A percentile compares a stretch with the other conserved stretches of the same genome.
Conservation (phyloP, 176 grass and related monocot genomes). For the Eragrostis curvula region DNA sequence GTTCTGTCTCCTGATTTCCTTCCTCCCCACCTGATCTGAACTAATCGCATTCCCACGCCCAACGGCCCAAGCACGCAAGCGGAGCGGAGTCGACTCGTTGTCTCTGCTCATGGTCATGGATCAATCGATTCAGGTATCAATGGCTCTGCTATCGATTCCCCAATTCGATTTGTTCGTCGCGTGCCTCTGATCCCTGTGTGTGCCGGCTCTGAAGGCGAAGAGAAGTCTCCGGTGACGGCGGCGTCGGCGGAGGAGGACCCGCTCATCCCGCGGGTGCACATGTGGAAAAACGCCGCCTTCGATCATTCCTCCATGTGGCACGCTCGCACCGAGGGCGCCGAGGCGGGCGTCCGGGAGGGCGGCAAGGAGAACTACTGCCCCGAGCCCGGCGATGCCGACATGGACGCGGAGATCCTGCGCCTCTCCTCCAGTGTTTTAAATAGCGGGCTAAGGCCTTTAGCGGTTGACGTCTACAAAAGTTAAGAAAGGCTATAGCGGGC, state of each 20-base stretch:
- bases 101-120: not conserved
- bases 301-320: conserved; percentile 25
- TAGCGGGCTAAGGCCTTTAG: too few relatives aligned
- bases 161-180: not conserved
- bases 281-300: conserved; percentile 44
- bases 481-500: too few relatives aligned
- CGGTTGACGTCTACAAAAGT: too few relatives aligned
- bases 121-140: conserved; percentile 35
- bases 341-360: not conserved
- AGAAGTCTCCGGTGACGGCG: not conserved
- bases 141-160: not conserved
- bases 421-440: too few relatives aligned
- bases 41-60: not conserved
- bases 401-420: conserved; percentile 49
- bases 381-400: not conserved
- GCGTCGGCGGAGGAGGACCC: conserved; percentile 49
- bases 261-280: conserved; percentile 56
- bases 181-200: not conserved
- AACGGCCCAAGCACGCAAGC: conserved; percentile 19
- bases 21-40: not conserved
- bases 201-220: not conserved
- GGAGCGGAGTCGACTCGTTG: not conserved
- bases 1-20: too few relatives aligned
- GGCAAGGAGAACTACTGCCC: conserved; percentile 54
- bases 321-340: not conserved